Percentiles rank a stretch among this genome's conserved stretches.
Evolutionary conservation across 2,329 filamentous ascomycete species (phyloP).

Genomic region (Rutstroemia sp.): DNA sequence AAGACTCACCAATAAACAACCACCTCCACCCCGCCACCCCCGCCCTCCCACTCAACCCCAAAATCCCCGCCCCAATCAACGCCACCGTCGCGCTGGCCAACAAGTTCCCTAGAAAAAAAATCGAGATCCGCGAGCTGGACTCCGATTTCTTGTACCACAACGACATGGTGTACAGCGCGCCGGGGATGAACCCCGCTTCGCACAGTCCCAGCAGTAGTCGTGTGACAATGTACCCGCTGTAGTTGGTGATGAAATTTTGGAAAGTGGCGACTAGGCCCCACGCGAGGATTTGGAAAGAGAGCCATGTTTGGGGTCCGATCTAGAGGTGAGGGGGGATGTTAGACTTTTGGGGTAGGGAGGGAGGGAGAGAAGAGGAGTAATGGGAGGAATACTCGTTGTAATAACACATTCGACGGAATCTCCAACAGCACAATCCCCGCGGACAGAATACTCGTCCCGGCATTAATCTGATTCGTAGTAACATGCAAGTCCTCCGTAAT

Average conservation of each 20-base stretch:
- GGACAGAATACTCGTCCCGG: background rate
- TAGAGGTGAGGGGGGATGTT: background rate
- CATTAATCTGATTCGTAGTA: background rate
- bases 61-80: constrained; percentile 45
- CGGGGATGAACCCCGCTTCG: constrained; percentile 45
- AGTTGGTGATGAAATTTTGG: constrained; percentile 42
- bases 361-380: background rate
- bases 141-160: constrained; percentile 45
- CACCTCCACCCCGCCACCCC: constrained; percentile 45
- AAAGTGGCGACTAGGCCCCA: constrained; percentile 28
- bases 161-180: constrained; percentile 44
- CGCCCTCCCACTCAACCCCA: constrained; percentile 37
- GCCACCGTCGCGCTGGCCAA: constrained; percentile 26
- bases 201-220: constrained; percentile 43
- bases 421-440: background rate
- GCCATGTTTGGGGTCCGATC: background rate
- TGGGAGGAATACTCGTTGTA: background rate
- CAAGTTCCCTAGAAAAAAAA: constrained; percentile 48
- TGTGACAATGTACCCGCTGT: constrained; percentile 40
- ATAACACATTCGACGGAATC: background rate
- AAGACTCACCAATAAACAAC: constrained; percentile 17
- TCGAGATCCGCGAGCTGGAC: constrained; percentile 32
- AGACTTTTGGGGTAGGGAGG: too few species aligned
- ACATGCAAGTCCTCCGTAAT: background rate
- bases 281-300: background rate